phyloP scores from a whole-genome alignment of 257 asterid genomes.

The Nicotiana otophora region DNA sequence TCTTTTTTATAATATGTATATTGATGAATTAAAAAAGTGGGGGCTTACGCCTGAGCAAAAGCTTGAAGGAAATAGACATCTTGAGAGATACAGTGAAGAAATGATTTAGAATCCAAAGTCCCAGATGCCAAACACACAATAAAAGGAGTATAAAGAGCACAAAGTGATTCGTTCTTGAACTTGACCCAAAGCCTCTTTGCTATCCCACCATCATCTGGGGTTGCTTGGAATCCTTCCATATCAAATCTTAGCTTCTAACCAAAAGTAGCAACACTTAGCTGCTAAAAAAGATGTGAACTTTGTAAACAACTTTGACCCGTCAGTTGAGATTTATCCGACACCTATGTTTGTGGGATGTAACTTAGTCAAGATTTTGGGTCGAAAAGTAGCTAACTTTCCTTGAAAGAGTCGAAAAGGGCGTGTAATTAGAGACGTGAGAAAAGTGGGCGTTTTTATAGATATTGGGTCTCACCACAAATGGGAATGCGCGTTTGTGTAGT shows the following conservation, averaged over 20 bases:
- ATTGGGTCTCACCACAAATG: not conserved
- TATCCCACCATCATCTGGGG: slow-evolving; percentile 43
- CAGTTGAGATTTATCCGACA: not conserved
- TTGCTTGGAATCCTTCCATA: slow-evolving; percentile 19
- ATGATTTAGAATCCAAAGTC: slow-evolving; percentile 35
- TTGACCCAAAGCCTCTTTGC: slow-evolving; percentile 52
- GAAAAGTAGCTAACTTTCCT: not conserved
- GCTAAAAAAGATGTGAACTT: not conserved
- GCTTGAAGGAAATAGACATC: slow-evolving; percentile 59
- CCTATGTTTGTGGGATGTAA: no score
- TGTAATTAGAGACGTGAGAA: not conserved
- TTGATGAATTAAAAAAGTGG: no score
- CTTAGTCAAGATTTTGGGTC: not conserved
- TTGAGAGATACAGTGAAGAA: slow-evolving; percentile 53
- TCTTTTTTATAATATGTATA: no score
- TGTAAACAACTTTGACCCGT: not conserved
- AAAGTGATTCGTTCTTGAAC: slow-evolving; percentile 44
- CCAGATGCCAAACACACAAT: slow-evolving; percentile 49
- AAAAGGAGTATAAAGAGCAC: slow-evolving; percentile 54
- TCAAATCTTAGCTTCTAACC: not conserved
- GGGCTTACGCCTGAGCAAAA: slow-evolving; percentile 55
- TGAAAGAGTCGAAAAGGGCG: not conserved
- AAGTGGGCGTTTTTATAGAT: not conserved
- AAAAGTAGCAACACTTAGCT: not conserved
- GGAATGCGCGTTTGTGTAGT: slow-evolving; percentile 1